Evolutionary conservation across 2,329 filamentous ascomycete species (phyloP), one percentile per base, ranked within the genome.

Genomic region (Sclerotinia spermophila): DNA sequence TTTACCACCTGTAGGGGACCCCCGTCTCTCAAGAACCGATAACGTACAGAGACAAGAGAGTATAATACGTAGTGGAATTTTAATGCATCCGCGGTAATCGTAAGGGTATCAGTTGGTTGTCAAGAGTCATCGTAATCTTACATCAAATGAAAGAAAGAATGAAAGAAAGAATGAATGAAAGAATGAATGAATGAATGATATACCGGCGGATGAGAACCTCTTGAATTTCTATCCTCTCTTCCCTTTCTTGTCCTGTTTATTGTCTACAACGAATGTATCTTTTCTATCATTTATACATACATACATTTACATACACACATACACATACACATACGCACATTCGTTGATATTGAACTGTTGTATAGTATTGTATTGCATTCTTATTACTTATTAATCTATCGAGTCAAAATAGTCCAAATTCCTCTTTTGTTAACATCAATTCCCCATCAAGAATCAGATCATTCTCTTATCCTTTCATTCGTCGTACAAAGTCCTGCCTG

Each of bases 21-120:
- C 64, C 48, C n/a, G 64, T 21, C n/a, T 45, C n/a, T 35, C 64
- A 30, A 33, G 17, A 59, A 19, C 62, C 53, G 40, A 59, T 67
- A 67, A 67, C 65, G 53, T 40, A 59, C 27, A 65, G n/a, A n/a
- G n/a, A n/a, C n/a, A n/a, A n/a, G n/a, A n/a, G n/a, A n/a, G n/a
- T n/a, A n/a, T n/a, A n/a, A n/a, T n/a, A n/a, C n/a, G n/a, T 53
- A 27, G 59, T 61, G 59, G 59, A 42, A 44, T 21, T 59, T 51
- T 61, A 15, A 42, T 62, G 38, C 38, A 60, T 42, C 58, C 58
- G 35, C 35, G 56, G 35, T 60, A 42, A 60, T 60, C 56, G 35
- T 60, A 60, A 42, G 35, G n/a, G 17, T 55, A 55, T 55, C 51
- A 21, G 6, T 55, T 13, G 13, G 13, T 21, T 33, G 27, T 15